phyloP scores from a whole-genome alignment of 2,329 filamentous ascomycete genomes.

The Hypoxylon sp. region DNA sequence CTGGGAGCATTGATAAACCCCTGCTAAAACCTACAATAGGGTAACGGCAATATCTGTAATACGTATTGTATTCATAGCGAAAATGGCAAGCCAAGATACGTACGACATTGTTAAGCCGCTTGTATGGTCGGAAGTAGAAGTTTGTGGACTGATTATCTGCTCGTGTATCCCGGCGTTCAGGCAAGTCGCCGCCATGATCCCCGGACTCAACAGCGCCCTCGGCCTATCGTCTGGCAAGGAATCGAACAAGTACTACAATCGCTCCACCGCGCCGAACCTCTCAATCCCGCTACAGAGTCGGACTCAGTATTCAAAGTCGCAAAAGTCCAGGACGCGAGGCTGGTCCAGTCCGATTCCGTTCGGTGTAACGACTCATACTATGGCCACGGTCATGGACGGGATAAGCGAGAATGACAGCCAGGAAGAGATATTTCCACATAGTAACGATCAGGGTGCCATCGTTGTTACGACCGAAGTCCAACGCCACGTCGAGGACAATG shows the following conservation, averaged over 20 bases:
- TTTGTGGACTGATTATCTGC: constrained; percentile 51
- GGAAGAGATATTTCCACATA: constrained; percentile 40
- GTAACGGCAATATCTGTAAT: constrained; percentile 39
- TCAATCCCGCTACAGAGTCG: constrained; percentile 30
- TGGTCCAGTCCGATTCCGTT: constrained; percentile 16
- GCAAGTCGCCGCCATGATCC: constrained; percentile 48
- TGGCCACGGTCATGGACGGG: constrained; percentile 26
- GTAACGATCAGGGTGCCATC: constrained; percentile 34
- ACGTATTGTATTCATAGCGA: constrained; percentile 36
- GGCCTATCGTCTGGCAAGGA: constrained; percentile 43
- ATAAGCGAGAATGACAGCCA: constrained; percentile 36
- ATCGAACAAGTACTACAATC: constrained; percentile 12
- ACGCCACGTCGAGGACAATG: constrained; percentile 24
- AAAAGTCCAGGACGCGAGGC: constrained; percentile 22
- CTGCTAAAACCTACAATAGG: constrained; percentile 25
- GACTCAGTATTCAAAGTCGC: constrained; percentile 33
- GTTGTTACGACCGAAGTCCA: constrained; percentile 35
- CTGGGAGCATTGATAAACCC: neutral
- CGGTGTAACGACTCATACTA: constrained; percentile 36
- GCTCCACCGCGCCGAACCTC: constrained; percentile 1
- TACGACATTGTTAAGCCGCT: constrained; percentile 45
- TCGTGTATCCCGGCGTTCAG: constrained; percentile 51
- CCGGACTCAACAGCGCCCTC: constrained; percentile 47
- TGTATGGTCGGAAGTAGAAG: constrained; percentile 50
- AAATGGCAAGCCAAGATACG: constrained; percentile 34